These are phyloP conservation scores for Ustilago hordei DNA, from an alignment of 1,284 basidiomycete genomes.

Conservation along the genomic window DNA sequence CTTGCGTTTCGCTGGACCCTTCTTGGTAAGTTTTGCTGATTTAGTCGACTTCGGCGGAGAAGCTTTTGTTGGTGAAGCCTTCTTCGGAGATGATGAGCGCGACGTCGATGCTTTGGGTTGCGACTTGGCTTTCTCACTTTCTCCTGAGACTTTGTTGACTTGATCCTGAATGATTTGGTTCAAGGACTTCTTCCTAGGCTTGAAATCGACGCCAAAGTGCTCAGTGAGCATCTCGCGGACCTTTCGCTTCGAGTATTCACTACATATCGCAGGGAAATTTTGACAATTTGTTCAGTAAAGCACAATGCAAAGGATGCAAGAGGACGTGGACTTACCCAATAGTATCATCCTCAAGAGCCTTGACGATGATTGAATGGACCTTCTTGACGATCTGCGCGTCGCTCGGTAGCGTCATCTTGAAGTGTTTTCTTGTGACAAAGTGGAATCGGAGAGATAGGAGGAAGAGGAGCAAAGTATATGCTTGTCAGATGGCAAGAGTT, in stretches of 20 bases:
- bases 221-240: conserved; percentile 27
- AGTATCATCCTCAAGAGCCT: conserved; percentile 18
- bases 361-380: conserved; percentile 22
- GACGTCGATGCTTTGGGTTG: conserved; percentile 11
- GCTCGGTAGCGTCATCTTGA: conserved; percentile 28
- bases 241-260: conserved; percentile 26
- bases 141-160: conserved; percentile 9
- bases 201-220: conserved; percentile 36
- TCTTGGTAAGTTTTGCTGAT: conserved; percentile 3
- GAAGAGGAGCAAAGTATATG: background rate
- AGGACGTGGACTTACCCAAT: conserved; percentile 17
- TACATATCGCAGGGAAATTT: background rate
- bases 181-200: conserved; percentile 32
- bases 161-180: conserved; percentile 13
- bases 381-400: conserved; percentile 26
- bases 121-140: background rate
- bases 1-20: conserved; percentile 22
- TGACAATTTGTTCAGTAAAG: background rate
- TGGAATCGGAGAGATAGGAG: background rate
- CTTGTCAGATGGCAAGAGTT: background rate
- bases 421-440: background rate
- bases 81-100: conserved; percentile 11
- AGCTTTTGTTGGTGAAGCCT: conserved; percentile 10
- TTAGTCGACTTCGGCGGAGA: conserved; percentile 3
- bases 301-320: background rate